These are phyloP conservation scores for Stylosanthes scabra DNA, from an alignment of 331 rosid species.

Conservation along the genomic window DNA sequence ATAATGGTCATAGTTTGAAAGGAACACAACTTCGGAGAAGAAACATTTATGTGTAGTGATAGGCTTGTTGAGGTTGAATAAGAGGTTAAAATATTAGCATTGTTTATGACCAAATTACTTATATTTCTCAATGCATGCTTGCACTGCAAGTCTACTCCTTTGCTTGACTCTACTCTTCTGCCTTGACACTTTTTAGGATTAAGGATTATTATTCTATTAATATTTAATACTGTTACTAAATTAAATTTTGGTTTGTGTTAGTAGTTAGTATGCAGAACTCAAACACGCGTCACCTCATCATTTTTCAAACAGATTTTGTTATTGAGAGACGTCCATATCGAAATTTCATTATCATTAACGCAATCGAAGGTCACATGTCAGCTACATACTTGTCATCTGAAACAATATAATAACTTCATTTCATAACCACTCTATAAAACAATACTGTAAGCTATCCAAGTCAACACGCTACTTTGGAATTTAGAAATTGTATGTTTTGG, in stretches of 20 bases:
- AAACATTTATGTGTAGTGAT: neutral
- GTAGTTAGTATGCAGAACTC: too few relatives aligned
- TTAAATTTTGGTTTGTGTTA: too few relatives aligned
- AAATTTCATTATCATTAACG: neutral
- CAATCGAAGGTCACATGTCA: neutral
- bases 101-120: conserved; percentile 11
- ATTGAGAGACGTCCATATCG: too few relatives aligned
- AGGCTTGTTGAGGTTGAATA: conserved; percentile 30
- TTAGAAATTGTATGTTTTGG: too few relatives aligned
- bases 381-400: neutral
- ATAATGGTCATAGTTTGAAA: conserved; percentile 4
- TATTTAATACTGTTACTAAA: too few relatives aligned
- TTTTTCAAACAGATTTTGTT: too few relatives aligned
- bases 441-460: neutral
- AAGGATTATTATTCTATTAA: too few relatives aligned
- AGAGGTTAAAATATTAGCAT: conserved; percentile 25
- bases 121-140: neutral
- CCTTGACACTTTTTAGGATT: neutral
- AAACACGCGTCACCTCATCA: too few relatives aligned
- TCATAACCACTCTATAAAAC: neutral
- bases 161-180: conserved; percentile 25
- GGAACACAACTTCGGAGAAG: conserved; percentile 41
- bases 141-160: neutral
- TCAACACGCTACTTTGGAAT: neutral
- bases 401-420: neutral